Conservation (phyloP, 1,284 basidiomycete genomes). For the Leccinum pseudoinsigne region DNA sequence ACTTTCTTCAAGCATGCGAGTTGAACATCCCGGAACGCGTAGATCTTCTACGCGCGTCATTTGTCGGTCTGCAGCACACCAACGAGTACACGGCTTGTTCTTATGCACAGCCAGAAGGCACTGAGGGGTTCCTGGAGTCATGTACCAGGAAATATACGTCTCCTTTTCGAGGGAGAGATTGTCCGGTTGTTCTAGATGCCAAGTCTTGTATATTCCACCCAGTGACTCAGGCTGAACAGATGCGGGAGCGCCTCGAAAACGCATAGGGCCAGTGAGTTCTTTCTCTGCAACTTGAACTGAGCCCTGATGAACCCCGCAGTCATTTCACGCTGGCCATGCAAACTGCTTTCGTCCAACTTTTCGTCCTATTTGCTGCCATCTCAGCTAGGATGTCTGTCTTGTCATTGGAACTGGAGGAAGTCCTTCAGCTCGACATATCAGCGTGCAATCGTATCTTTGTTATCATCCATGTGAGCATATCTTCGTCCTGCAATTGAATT, state of each 20-base stretch:
- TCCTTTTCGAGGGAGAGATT: no score
- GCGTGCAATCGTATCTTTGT: no score
- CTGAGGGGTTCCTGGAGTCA: conserved; percentile 62
- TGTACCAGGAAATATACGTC: conserved; percentile 29
- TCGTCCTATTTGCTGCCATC: no score
- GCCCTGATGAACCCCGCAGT: background rate
- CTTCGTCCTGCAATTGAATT: no score
- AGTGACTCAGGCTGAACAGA: conserved; percentile 38
- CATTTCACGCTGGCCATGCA: no score
- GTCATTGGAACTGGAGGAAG: conserved; percentile 43
- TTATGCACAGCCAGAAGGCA: conserved; percentile 41
- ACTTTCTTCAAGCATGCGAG: conserved; percentile 64
- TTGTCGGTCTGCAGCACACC: conserved; percentile 48
- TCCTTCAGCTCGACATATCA: conserved; percentile 23
- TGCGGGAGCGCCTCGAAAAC: conserved; percentile 43
- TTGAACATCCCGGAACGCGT: conserved; percentile 33
- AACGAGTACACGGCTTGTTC: conserved; percentile 38
- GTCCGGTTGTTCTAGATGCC: no score
- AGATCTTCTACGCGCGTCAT: conserved; percentile 49
- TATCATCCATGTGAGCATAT: no score
- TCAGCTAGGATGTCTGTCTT: conserved; percentile 23
- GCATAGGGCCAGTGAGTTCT: conserved; percentile 48
- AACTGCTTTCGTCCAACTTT: no score
- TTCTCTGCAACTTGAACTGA: background rate
- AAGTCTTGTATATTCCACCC: conserved; percentile 35